These are phyloP conservation scores for Luffa aegyptiaca DNA, from an alignment of 306 rosid genomes.

Conservation along the genomic window DNA sequence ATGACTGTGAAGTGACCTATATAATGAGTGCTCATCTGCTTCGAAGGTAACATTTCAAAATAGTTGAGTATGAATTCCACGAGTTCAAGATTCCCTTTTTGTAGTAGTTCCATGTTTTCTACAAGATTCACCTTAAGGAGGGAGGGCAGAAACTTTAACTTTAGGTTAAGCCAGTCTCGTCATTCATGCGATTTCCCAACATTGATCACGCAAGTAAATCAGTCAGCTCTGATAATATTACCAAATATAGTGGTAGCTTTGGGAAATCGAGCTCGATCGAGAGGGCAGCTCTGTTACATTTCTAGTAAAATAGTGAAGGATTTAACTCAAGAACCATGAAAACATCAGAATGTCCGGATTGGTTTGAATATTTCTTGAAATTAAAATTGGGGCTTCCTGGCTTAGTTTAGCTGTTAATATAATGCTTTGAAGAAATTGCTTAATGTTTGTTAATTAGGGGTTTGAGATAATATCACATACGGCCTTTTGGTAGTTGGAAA, in stretches of 20 bases:
- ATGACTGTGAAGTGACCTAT: not conserved
- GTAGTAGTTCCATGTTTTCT: not conserved
- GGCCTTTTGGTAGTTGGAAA: too few relatives aligned
- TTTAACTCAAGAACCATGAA: not conserved
- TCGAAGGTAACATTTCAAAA: not conserved
- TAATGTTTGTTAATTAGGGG: too few relatives aligned
- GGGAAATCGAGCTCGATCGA: too few relatives aligned
- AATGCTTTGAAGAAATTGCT: too few relatives aligned
- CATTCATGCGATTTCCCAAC: not conserved
- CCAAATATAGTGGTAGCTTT: not conserved
- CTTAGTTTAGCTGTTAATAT: not conserved
- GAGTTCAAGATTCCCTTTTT: not conserved
- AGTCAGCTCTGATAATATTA: too few relatives aligned
- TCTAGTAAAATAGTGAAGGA: too few relatives aligned
- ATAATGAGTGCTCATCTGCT: not conserved
- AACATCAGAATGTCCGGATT: not conserved
- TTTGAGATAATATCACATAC: too few relatives aligned
- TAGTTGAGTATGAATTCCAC: not conserved
- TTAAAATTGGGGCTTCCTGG: not conserved
- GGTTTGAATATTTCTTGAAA: not conserved
- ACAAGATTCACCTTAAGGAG: not conserved
- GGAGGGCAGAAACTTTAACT: not conserved
- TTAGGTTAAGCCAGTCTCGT: not conserved
- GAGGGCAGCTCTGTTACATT: too few relatives aligned
- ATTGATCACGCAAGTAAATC: not conserved